phyloP scores from a whole-genome alignment of 2,329 filamentous ascomycete genomes.

The Fusarium camptoceras region DNA sequence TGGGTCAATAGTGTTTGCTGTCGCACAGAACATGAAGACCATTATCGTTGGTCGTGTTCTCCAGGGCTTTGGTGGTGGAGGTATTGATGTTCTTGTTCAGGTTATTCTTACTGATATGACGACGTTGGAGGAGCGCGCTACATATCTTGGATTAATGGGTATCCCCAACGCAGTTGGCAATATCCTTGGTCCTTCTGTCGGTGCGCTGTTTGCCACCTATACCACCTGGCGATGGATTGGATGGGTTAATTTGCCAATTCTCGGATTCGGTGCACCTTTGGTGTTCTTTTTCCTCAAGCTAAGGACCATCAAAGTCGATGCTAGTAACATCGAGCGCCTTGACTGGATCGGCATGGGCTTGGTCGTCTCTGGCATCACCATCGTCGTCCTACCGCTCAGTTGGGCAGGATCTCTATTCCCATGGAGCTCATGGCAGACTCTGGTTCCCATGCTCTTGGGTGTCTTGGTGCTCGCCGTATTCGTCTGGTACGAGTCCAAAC shows the following conservation, averaged over 20 bases:
- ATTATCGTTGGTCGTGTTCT: constrained; percentile 17
- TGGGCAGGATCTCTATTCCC: constrained; percentile 23
- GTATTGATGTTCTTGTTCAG: constrained; percentile 14
- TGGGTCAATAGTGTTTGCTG: constrained; percentile 13
- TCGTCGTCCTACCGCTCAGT: constrained; percentile 15
- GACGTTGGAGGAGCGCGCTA: constrained; percentile 5
- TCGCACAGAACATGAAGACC: constrained; percentile 13
- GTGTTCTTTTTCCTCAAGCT: constrained; percentile 21
- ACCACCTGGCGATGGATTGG: constrained; percentile 23
- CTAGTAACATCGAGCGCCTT: constrained; percentile 11
- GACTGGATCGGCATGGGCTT: constrained; percentile 22
- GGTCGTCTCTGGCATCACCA: constrained; percentile 11
- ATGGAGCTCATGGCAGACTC: constrained; percentile 15
- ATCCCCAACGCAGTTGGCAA: constrained; percentile 16
- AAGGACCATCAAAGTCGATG: neutral
- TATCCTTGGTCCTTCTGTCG: constrained; percentile 8
- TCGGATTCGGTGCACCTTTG: constrained; percentile 10
- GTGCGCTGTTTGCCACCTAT: constrained; percentile 7
- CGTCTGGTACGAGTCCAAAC: constrained; percentile 12
- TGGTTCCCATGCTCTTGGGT: constrained; percentile 12
- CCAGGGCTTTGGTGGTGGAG: constrained; percentile 18
- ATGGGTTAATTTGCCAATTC: constrained; percentile 18
- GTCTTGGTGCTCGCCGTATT: neutral
- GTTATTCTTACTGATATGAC: constrained; percentile 25
- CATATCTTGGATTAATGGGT: constrained; percentile 12